Conservation (phyloP, 768 basidiomycete genomes). For the Kwoniella bestiolae region DNA sequence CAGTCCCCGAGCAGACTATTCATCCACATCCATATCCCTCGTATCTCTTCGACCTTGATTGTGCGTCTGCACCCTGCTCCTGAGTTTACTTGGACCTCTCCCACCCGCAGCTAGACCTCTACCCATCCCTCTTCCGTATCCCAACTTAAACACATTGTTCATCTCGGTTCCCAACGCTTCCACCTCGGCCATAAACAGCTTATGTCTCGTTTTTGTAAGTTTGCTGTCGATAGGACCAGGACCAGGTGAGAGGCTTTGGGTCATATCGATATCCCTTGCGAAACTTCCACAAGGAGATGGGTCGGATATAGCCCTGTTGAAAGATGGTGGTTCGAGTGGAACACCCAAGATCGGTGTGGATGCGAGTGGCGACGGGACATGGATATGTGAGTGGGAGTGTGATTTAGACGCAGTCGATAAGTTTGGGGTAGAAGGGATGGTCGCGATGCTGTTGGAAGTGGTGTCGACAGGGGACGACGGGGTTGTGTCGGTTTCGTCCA, state of each 20-base stretch:
- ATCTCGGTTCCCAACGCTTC: constrained; percentile 18
- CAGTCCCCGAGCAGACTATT: constrained; percentile 1
- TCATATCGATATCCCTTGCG: constrained; percentile 15
- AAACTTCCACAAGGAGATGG: constrained; percentile 3
- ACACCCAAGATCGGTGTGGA: constrained; percentile 5
- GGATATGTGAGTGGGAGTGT: background rate
- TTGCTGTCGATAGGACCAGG: constrained; percentile 20
- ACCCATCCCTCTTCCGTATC: constrained; percentile 19
- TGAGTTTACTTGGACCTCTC: constrained; percentile 23
- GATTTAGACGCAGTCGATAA: background rate
- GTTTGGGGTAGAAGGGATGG: background rate
- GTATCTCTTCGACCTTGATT: background rate
- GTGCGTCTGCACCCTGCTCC: background rate
- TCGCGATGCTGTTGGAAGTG: background rate
- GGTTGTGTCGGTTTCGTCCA: constrained; percentile 5
- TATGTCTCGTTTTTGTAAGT: constrained; percentile 14
- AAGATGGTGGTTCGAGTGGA: background rate
- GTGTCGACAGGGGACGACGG: constrained; percentile 13
- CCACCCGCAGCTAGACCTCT: constrained; percentile 2
- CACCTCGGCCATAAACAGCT: constrained; percentile 15
- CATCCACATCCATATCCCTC: constrained; percentile 13
- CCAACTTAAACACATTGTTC: constrained; percentile 22
- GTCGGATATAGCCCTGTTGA: background rate
- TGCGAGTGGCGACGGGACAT: constrained; percentile 18
- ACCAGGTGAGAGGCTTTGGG: background rate